A percentile compares a stretch with the other conserved stretches of the same genome.
These are phyloP conservation scores for Aeschynomene evenia DNA, from an alignment of 306 rosid genomes.

Conservation along the genomic window DNA sequence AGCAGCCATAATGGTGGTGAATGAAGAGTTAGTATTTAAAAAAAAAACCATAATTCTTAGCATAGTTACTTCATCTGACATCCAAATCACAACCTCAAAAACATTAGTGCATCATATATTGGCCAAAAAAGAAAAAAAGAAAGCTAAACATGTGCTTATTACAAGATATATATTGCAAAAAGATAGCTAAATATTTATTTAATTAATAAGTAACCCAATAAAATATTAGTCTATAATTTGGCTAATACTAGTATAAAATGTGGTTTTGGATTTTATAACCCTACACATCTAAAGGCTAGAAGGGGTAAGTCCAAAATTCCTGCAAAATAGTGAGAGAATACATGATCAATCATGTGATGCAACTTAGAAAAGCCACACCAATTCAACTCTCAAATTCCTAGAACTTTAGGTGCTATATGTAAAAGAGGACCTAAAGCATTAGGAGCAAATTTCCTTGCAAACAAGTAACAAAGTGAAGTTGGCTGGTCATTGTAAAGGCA, in stretches of 20 bases:
- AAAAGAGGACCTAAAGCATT: conserved; percentile 80
- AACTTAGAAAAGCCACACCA: conserved; percentile 27
- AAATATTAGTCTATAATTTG: conserved; percentile 23
- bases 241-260: conserved; percentile 31
- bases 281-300: conserved; percentile 38
- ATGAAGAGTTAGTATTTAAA: too few relatives aligned
- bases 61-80: too few relatives aligned
- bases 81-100: not conserved
- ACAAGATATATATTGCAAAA: conserved; percentile 21
- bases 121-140: not conserved
- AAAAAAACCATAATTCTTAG: too few relatives aligned
- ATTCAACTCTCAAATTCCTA: conserved; percentile 67
- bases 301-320: conserved; percentile 39
- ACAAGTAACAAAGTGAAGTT: conserved; percentile 77
- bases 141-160: conserved; percentile 12
- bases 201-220: conserved; percentile 31
- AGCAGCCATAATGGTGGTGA: too few relatives aligned
- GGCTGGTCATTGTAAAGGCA: conserved; percentile 92
- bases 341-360: conserved; percentile 30
- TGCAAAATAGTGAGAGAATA: conserved; percentile 6
- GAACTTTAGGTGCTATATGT: conserved; percentile 57
- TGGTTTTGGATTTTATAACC: conserved; percentile 39
- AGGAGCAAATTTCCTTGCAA: conserved; percentile 95
- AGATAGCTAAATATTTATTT: conserved; percentile 32
- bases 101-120: conserved; percentile 2